Evolutionary conservation across 306 rosid genomes (phyloP).

Genomic region (Leucaena leucocephala): DNA sequence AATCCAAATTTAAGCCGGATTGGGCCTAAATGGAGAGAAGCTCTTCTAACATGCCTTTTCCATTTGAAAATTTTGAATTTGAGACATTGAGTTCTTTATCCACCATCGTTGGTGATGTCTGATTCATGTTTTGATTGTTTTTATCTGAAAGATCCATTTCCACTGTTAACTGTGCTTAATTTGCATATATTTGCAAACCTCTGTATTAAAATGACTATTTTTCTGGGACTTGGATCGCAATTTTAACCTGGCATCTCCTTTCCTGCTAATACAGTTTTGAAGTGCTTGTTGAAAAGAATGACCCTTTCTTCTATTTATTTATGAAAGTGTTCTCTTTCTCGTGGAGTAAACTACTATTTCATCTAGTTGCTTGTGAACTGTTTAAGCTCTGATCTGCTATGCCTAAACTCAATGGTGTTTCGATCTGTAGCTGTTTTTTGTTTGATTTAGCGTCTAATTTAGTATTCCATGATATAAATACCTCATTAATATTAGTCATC

Average conservation of each 20-base stretch:
- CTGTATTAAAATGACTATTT: slow-evolving; percentile 22
- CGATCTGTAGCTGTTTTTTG: slow-evolving; percentile 18
- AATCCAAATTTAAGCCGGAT: neutral
- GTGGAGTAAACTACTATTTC: neutral
- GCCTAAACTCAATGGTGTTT: slow-evolving; percentile 19
- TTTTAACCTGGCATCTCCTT: slow-evolving; percentile 28
- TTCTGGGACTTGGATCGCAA: slow-evolving; percentile 7
- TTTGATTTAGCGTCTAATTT: slow-evolving; percentile 19
- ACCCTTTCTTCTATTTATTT: neutral
- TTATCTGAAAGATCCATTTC: neutral
- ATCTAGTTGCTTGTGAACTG: slow-evolving; percentile 6
- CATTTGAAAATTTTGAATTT: neutral
- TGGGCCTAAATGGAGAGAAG: neutral
- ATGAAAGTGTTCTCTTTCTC: neutral
- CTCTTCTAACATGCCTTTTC: neutral
- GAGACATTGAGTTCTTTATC: neutral
- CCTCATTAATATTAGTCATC: slow-evolving; percentile 22
- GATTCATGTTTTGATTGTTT: neutral
- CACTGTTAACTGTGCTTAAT: slow-evolving; percentile 5
- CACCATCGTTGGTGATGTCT: neutral
- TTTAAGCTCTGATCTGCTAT: slow-evolving; percentile 21
- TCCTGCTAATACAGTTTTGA: slow-evolving; percentile 5
- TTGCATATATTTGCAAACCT: slow-evolving; percentile 9
- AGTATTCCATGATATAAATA: slow-evolving; percentile 14
- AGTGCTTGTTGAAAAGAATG: slow-evolving; percentile 22